These are phyloP conservation scores for Trichoderma atrobrunneum DNA, from an alignment of 2,329 filamentous ascomycete genomes.

Conservation along the genomic window DNA sequence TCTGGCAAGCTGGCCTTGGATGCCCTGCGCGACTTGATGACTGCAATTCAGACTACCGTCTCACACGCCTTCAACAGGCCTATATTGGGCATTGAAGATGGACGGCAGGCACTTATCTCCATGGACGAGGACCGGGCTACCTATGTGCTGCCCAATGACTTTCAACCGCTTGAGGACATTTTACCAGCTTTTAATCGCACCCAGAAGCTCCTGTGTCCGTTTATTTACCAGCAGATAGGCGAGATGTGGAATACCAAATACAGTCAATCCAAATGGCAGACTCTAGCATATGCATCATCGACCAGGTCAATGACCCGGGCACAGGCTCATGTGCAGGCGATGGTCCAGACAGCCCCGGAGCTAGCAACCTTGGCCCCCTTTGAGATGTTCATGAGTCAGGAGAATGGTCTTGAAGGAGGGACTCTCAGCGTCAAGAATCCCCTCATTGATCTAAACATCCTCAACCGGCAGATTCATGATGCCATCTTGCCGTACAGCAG, in stretches of 20 bases:
- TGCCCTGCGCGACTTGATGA: constrained; percentile 26
- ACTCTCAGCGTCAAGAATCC: constrained; percentile 13
- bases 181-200: constrained; percentile 29
- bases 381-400: background rate
- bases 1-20: constrained; percentile 20
- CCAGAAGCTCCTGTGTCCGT: constrained; percentile 33
- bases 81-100: background rate
- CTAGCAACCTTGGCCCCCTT: background rate
- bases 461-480: constrained; percentile 27
- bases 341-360: background rate
- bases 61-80: constrained; percentile 22
- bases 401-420: background rate
- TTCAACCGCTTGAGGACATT: constrained; percentile 25
- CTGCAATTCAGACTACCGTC: constrained; percentile 22
- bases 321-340: background rate
- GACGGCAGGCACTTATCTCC: background rate
- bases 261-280: background rate
- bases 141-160: constrained; percentile 36
- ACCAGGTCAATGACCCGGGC: background rate
- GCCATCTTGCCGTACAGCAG: constrained; percentile 24
- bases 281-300: background rate
- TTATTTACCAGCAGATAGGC: constrained; percentile 35
- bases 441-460: constrained; percentile 23
- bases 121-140: constrained; percentile 38
- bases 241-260: background rate